Percentiles rank a stretch among this genome's conserved stretches.
phyloP scores from a whole-genome alignment of 768 basidiomycete species.

The Cystofilobasidium macerans region DNA sequence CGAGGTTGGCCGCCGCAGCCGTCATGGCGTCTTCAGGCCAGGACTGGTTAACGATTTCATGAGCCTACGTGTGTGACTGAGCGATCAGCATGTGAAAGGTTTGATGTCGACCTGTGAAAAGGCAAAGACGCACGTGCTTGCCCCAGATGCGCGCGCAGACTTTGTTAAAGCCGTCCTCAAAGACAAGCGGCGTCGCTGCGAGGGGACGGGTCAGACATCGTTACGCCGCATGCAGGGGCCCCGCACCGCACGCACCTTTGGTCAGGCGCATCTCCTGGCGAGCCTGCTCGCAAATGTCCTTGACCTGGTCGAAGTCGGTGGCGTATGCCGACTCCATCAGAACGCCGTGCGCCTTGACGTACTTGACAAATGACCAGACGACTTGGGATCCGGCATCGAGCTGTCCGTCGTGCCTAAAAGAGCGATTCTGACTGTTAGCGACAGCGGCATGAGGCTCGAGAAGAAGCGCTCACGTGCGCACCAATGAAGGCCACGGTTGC shows the following conservation, averaged over 20 bases:
- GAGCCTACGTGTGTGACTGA: neutral
- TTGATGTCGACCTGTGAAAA: neutral
- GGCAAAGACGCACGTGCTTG: neutral
- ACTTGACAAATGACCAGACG: conserved; percentile 14
- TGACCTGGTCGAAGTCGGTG: neutral
- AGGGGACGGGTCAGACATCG: neutral
- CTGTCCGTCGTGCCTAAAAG: neutral
- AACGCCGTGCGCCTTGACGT: conserved; percentile 20
- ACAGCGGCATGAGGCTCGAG: neutral
- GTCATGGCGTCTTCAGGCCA: no score
- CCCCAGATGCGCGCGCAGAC: conserved; percentile 16
- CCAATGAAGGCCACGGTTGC: neutral
- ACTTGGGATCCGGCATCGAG: conserved; percentile 4
- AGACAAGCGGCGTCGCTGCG: neutral
- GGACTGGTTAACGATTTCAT: no score
- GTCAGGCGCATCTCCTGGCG: neutral
- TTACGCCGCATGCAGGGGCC: no score
- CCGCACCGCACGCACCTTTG: neutral
- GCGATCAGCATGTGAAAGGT: neutral
- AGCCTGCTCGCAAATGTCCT: conserved; percentile 14
- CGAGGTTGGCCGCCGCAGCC: no score
- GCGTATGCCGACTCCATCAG: neutral
- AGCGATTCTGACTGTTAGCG: neutral
- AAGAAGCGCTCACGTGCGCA: neutral
- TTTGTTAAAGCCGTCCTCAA: conserved; percentile 16